Conservation (phyloP, 805 yeast genomes). For the Saccharomyces mikatae region DNA sequence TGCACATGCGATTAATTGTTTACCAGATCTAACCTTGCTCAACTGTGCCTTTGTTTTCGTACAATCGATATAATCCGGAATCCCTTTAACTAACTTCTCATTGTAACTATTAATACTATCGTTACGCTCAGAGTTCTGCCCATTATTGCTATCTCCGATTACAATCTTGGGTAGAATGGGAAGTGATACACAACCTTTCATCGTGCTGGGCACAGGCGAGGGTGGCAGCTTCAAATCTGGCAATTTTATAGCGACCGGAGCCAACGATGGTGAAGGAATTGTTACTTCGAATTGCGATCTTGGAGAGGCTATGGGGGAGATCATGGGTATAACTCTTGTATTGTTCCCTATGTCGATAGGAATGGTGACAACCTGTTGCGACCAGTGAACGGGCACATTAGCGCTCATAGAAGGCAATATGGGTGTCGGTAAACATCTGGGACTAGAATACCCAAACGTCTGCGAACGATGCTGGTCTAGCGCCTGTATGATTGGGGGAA, state of each 20-base stretch:
- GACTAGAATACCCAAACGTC: not conserved
- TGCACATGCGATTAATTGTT: not conserved
- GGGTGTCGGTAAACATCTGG: not conserved
- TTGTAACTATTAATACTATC: not conserved
- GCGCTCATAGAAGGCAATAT: not conserved
- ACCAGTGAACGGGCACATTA: not conserved
- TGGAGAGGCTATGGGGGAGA: not conserved
- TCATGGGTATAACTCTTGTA: not conserved
- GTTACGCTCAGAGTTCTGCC: not conserved
- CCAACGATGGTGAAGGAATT: not conserved
- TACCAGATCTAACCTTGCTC: not conserved
- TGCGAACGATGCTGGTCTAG: not conserved
- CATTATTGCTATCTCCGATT: not conserved
- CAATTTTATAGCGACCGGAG: not conserved
- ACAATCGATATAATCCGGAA: not conserved
- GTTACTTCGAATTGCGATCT: not conserved
- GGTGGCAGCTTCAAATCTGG: not conserved
- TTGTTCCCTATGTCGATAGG: not conserved
- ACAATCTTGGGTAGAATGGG: not conserved
- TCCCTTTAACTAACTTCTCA: not conserved
- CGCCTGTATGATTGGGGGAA: not conserved
- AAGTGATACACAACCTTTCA: not conserved
- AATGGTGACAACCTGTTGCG: not conserved
- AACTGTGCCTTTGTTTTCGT: not conserved
- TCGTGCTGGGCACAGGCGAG: not conserved